Evolutionary conservation across 1,284 basidiomycete species (phyloP).

Genomic region (Ustilago shanxiensis): DNA sequence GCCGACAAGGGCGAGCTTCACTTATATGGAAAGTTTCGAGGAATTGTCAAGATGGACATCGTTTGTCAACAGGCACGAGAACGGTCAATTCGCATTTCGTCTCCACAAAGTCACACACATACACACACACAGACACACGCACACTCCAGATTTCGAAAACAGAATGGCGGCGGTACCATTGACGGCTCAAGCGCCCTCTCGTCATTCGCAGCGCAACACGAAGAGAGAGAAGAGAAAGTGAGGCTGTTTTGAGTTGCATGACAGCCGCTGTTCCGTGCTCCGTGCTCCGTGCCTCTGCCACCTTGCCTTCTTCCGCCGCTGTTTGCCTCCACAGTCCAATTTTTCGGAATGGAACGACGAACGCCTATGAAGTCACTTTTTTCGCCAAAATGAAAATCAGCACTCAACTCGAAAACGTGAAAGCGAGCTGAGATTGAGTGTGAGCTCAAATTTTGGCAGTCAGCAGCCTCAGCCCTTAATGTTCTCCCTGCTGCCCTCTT

Average conservation of each 20-base stretch:
- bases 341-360: too few relatives aligned
- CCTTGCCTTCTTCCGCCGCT: too few relatives aligned
- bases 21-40: neutral
- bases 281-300: neutral
- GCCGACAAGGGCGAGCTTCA: neutral
- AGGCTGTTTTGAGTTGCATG: neutral
- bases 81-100: neutral
- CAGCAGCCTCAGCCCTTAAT: neutral
- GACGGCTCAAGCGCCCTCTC: conserved; percentile 6
- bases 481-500: neutral
- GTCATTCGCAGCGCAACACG: neutral
- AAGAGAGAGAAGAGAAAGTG: neutral
- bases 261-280: conserved; percentile 1
- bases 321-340: too few relatives aligned
- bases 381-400: neutral
- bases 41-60: neutral
- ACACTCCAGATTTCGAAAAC: too few relatives aligned
- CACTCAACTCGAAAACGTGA: conserved; percentile 21
- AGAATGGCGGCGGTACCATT: neutral
- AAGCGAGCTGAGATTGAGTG: conserved; percentile 15
- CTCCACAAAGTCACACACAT: too few relatives aligned
- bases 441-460: conserved; percentile 6
- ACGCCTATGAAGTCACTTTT: conserved; percentile 16
- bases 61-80: neutral
- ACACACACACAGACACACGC: too few relatives aligned